Base-by-base conservation (phyloP, 139 green algal genomes). In the Spirogloea muscicola region DNA sequence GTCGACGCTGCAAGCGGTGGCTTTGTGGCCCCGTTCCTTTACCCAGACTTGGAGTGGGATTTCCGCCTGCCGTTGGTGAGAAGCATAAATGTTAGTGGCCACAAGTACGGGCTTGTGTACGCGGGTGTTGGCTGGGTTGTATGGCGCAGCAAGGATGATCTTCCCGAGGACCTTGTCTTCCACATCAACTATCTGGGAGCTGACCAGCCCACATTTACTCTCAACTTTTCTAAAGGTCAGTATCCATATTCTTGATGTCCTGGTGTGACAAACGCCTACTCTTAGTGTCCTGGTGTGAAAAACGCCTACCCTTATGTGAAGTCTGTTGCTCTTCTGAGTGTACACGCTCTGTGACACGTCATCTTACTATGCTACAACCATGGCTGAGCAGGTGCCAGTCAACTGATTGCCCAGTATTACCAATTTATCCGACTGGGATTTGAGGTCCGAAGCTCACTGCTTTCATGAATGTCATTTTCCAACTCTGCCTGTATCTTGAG, bases 101-200 rank as follows among this genome's bases (percentile, higher is more conserved):
- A 84, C 78, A 84, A 84, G 63, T 84, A 49, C 39, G 78, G 78
- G 18, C 62, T 82, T 25, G 55, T 72, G 63, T 84, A 72, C 72
- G 21, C 52, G 6, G 75, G 78, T 27, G 46, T 68, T 10, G 78
- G 78, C 29, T 84, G 78, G 78, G 64, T 73, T 18, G 46, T 84
- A 10, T 82, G 72, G 72, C 57, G 74, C 16, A 27, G 10, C 42
- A 58, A 68, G 31, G 41, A 82, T 3, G 74, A 79, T 16, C 78
- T 84, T 9, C 52, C 61, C 25, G 78, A 84, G 63, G 44, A 84
- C n/a, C 41, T 84, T 21, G 72, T 76, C 9, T 79, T 83, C 51
- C 58, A 72, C 55, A 43, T 78, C 42, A 82, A 68, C 58, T 84
- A 84, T 42, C 78, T 84, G 16, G 78, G 67, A 27, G 49, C 67